phyloP scores from a whole-genome alignment of 2,329 filamentous ascomycete species.

The Chaetomiaceae sp. region DNA sequence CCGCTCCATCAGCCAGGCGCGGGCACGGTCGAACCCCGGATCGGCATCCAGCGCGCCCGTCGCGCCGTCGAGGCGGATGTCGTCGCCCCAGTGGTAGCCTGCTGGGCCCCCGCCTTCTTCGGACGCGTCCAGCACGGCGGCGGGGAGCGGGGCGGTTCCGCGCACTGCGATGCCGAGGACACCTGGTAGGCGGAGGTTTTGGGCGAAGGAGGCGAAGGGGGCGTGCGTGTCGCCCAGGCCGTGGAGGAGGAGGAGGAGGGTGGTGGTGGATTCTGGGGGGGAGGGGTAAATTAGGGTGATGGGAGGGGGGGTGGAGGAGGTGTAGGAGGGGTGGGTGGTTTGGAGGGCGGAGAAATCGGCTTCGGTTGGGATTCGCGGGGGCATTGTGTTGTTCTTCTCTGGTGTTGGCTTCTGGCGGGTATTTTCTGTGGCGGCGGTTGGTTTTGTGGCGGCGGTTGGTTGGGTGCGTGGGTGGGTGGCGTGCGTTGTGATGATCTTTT shows the following conservation, averaged over 20 bases:
- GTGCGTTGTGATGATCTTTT: not conserved
- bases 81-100: conserved; percentile 62
- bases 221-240: conserved; percentile 71
- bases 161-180: conserved; percentile 70
- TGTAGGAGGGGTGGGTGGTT: too few relatives aligned
- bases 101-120: conserved; percentile 16
- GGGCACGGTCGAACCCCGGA: conserved; percentile 51
- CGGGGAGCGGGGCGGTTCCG: conserved; percentile 62
- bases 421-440: too few relatives aligned
- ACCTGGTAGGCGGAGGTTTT: conserved; percentile 65
- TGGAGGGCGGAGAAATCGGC: conserved; percentile 34
- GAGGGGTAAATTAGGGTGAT: conserved; percentile 9
- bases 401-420: too few relatives aligned
- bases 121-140: conserved; percentile 51
- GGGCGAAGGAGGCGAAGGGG: conserved; percentile 64
- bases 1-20: conserved; percentile 40
- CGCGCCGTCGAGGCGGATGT: conserved; percentile 44
- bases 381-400: conserved; percentile 28
- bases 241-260: conserved; percentile 76
- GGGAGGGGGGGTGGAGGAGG: conserved; percentile 21
- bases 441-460: not conserved
- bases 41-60: conserved; percentile 54
- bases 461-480: not conserved
- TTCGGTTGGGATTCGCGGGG: conserved; percentile 44
- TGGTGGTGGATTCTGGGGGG: conserved; percentile 57